Percentiles rank a stretch among this genome's conserved stretches.
phyloP scores from a whole-genome alignment of 148 eudicot genomes.

The Euryodendron excelsum region DNA sequence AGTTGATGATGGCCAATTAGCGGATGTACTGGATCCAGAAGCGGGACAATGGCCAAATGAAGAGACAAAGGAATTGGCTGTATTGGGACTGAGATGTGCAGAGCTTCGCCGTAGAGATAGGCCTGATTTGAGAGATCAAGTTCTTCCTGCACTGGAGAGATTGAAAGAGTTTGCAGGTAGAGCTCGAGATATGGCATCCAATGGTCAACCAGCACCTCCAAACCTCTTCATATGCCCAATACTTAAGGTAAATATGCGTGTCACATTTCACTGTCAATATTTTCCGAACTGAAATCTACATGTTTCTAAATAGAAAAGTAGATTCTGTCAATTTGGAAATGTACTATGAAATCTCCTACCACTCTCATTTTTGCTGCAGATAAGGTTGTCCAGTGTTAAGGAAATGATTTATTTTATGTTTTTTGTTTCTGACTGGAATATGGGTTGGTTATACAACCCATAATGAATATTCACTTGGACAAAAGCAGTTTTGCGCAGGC shows the following conservation, averaged over 20 bases:
- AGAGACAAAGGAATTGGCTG: conserved; percentile 69
- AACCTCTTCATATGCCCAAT: conserved; percentile 84
- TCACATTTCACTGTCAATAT: not conserved
- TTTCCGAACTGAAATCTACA: not conserved
- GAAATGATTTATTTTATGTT: not conserved
- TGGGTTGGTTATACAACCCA: not conserved
- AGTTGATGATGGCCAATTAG: conserved; percentile 41
- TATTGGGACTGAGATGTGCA: conserved; percentile 67
- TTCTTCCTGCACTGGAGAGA: conserved; percentile 72
- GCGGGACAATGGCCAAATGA: conserved; percentile 83
- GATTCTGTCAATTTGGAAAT: not conserved
- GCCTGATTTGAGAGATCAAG: conserved; percentile 52
- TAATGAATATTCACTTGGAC: not conserved
- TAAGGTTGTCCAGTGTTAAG: not conserved
- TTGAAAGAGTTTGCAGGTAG: conserved; percentile 57
- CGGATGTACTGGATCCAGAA: conserved; percentile 51
- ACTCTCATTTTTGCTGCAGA: not conserved
- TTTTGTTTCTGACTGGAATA: not conserved
- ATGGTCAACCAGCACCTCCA: conserved; percentile 42
- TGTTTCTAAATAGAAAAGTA: not conserved
- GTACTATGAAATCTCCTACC: not conserved
- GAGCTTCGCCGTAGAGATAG: conserved; percentile 71
- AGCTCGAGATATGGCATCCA: conserved; percentile 40
- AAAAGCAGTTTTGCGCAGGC: not conserved
- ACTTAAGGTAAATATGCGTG: conserved; percentile 46